Evolutionary conservation across 257 asterid species (phyloP), one percentile per base, ranked within the genome.

Genomic region (Gardenia jasminoides): DNA sequence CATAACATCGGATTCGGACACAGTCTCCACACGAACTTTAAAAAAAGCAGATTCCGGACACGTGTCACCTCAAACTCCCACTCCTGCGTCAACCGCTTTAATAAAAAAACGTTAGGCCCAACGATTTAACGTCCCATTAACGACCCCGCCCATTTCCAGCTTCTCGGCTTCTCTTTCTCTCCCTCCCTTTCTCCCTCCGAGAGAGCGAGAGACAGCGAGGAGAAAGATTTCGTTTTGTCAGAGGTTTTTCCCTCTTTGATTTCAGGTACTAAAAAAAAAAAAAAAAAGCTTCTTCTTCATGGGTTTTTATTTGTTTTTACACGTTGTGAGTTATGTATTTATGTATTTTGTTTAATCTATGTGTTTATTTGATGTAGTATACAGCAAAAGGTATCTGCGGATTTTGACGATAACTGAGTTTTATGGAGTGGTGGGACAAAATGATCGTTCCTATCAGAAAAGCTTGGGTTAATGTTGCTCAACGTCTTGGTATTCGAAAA

Each of bases 401-500:
- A 36, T 33, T 52, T 24, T 61, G n/a, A 26, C 64, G 65, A 64
- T 76, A 68, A 62, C 70, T 80, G 1, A 54, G 28, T 50, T 26
- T 56, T 73, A 82, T 81, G 84, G 86, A 81, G 70, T 85, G 81
- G 78, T 85, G 86, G 90, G 81, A 78, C 67, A 87, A 88, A 76
- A 83, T 90, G 88, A 79, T 67, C 80, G 71, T 67, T 48, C 92
- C 94, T 6, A 69, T 93, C 80, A 85, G 80, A 77, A 87, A 84
- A 78, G 92, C 85, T 33, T 88, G 92, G 92, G 36, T 46, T 82
- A 90, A 84, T 79, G 80, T 89, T 44, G 89, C 93, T 10, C 78
- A 58, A 70, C 81, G 82, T 46, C 47, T 91, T 41, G 80, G 80
- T 41, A 78, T 80, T 52, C 86, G 72, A 61, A 87, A 84, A 86